A percentile compares a stretch with the other conserved stretches of the same genome.
phyloP scores from a whole-genome alignment of 306 rosid species.

The Vachellia pachyceras region DNA sequence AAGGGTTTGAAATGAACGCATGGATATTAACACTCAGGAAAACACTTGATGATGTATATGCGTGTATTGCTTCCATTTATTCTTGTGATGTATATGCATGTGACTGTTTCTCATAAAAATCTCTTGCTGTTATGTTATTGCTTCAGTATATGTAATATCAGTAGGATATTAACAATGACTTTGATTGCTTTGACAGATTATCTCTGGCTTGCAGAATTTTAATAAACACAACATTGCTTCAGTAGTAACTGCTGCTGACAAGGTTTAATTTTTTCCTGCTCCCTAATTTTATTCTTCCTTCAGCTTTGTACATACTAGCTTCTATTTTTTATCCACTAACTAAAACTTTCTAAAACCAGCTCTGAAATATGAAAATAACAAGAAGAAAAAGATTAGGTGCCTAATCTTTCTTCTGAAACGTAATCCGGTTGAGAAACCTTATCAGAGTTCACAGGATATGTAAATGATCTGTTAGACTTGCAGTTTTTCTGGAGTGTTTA shows the following conservation, averaged over 20 bases:
- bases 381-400: background rate
- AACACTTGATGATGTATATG: background rate
- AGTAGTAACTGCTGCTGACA: constrained; percentile 87
- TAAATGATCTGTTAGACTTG: background rate
- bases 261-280: constrained; percentile 53
- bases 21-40: background rate
- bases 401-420: background rate
- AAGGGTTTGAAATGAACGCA: background rate
- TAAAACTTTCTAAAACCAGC: background rate
- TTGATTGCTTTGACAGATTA: constrained; percentile 62
- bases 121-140: background rate
- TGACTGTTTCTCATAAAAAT: background rate
- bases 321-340: background rate
- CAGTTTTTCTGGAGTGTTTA: background rate
- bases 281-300: constrained; percentile 1
- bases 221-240: constrained; percentile 79
- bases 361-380: background rate
- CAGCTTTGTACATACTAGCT: background rate
- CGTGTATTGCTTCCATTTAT: background rate
- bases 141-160: background rate
- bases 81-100: background rate
- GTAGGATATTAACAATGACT: constrained; percentile 28
- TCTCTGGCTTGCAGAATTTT: constrained; percentile 88
- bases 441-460: background rate
- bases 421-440: background rate